A percentile compares a stretch with the other conserved stretches of the same genome.
These are phyloP conservation scores for Colletotrichum sp. DNA, from an alignment of 2,329 filamentous ascomycete genomes.

Conservation along the genomic window DNA sequence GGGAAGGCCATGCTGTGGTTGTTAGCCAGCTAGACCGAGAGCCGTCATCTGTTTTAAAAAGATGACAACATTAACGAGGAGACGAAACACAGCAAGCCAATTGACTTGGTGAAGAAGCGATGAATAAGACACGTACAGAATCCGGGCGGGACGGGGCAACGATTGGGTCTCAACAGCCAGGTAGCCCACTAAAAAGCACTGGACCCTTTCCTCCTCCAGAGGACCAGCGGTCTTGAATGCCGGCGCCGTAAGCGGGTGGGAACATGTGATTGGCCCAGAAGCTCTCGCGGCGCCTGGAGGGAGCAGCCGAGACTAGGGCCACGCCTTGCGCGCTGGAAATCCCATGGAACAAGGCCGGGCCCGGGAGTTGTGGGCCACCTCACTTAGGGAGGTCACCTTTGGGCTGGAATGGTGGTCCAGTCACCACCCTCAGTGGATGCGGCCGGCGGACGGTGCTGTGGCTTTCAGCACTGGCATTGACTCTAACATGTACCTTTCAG, in stretches of 20 bases:
- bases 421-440: not conserved
- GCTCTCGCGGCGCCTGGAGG: not conserved
- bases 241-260: not conserved
- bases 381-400: not conserved
- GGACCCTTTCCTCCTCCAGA: not conserved
- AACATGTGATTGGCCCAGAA: conserved; percentile 10
- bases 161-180: not conserved
- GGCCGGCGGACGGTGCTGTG: not conserved
- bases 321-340: not conserved
- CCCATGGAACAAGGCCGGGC: not conserved
- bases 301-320: conserved; percentile 10
- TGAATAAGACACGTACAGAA: conserved; percentile 9
- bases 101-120: not conserved
- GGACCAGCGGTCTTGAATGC: not conserved
- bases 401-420: not conserved
- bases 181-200: not conserved
- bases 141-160: not conserved
- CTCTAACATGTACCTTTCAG: not conserved
- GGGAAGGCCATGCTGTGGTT: not conserved
- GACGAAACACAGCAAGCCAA: not conserved
- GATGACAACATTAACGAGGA: not conserved
- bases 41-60: not conserved
- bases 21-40: not conserved
- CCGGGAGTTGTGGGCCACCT: not conserved
- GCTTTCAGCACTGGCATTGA: not conserved